A percentile compares a stretch with the other conserved stretches of the same genome.
These are phyloP conservation scores for Fusarium devonianum DNA, from an alignment of 2,329 filamentous ascomycete species.

Conservation along the genomic window DNA sequence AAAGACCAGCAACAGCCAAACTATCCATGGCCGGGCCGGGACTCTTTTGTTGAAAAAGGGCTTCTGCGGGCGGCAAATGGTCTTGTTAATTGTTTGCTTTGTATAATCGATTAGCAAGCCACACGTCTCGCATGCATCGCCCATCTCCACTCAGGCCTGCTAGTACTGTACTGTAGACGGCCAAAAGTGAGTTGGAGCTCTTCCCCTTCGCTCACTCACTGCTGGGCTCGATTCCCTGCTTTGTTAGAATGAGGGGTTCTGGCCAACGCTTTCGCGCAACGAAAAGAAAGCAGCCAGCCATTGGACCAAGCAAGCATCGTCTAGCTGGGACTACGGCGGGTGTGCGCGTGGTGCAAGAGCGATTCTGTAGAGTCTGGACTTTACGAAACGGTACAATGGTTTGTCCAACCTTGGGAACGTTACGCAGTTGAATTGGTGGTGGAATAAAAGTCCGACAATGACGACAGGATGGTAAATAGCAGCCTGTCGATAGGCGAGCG, in stretches of 20 bases:
- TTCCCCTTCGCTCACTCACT: not conserved
- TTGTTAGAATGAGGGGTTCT: conserved; percentile 23
- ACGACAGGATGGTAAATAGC: conserved; percentile 18
- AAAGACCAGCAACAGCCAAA: not conserved
- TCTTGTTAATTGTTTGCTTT: not conserved
- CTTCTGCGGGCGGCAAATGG: not conserved
- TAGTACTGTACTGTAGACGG: conserved; percentile 1
- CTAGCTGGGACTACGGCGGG: conserved; percentile 25
- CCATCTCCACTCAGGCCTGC: not conserved
- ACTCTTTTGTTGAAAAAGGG: not conserved
- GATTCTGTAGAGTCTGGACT: not conserved
- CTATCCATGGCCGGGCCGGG: not conserved
- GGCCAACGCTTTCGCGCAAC: not conserved
- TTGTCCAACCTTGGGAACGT: conserved; percentile 12
- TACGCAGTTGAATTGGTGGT: conserved; percentile 5
- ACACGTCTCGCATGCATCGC: conserved; percentile 2
- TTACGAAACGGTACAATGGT: not conserved
- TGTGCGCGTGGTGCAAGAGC: conserved; percentile 4
- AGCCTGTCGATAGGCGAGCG: conserved; percentile 9
- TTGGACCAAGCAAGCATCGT: conserved; percentile 22
- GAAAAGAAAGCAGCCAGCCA: conserved; percentile 21
- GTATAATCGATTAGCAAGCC: conserved; percentile 4
- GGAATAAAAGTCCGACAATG: conserved; percentile 19
- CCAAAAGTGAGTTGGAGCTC: not conserved
- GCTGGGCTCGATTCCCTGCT: conserved; percentile 1